These are phyloP conservation scores for Fusarium sp. DNA, from an alignment of 2,329 filamentous ascomycete species.

Conservation along the genomic window DNA sequence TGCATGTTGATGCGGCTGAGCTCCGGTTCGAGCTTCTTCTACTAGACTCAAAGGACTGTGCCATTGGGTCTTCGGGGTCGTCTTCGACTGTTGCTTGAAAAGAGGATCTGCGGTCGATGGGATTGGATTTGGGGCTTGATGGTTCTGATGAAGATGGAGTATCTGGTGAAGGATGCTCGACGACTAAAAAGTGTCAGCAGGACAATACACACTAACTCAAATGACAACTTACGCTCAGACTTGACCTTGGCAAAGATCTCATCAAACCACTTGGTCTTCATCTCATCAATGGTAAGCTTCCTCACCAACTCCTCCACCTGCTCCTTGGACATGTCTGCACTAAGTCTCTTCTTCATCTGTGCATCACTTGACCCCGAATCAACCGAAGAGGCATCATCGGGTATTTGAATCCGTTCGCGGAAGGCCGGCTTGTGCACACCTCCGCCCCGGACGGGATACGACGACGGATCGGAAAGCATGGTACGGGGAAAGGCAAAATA, in stretches of 20 bases:
- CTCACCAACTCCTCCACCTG: slow-evolving; percentile 41
- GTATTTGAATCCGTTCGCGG: slow-evolving; percentile 34
- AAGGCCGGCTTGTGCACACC: not conserved
- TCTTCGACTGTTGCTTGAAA: slow-evolving; percentile 39
- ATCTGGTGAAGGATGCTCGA: slow-evolving; percentile 28
- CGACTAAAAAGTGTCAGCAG: slow-evolving; percentile 21
- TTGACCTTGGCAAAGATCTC: slow-evolving; percentile 44
- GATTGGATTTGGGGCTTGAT: slow-evolving; percentile 31
- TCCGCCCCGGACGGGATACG: slow-evolving; percentile 13
- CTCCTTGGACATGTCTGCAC: slow-evolving; percentile 42
- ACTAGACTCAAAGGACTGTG: not conserved
- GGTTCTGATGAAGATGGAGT: slow-evolving; percentile 38
- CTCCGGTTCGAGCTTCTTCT: slow-evolving; percentile 9
- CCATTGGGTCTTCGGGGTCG: slow-evolving; percentile 18
- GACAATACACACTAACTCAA: not conserved
- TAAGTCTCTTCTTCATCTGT: slow-evolving; percentile 37
- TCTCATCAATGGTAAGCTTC: slow-evolving; percentile 41
- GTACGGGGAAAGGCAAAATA: not conserved
- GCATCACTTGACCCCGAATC: slow-evolving; percentile 34
- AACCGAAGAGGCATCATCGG: slow-evolving; percentile 23
- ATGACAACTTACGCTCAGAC: slow-evolving; percentile 36
- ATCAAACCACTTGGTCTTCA: slow-evolving; percentile 42
- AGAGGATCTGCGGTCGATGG: slow-evolving; percentile 11
- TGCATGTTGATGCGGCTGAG: slow-evolving; percentile 11
- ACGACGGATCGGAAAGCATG: slow-evolving; percentile 29